Evolutionary conservation across 2,329 filamentous ascomycete species (phyloP).

Genomic region (Phyllosticta citribraziliensis): DNA sequence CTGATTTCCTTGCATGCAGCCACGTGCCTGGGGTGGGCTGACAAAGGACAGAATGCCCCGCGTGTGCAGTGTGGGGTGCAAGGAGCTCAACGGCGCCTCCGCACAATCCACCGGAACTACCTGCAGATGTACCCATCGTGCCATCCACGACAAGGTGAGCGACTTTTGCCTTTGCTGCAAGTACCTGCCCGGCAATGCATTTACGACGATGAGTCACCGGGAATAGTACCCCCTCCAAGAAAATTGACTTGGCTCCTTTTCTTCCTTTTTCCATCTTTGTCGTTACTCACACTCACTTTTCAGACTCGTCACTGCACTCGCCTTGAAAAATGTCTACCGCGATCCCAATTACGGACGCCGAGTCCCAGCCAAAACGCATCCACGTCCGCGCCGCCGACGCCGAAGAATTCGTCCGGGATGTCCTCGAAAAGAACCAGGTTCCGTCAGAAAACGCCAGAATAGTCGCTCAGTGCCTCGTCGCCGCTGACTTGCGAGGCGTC

Average conservation of each 20-base stretch:
- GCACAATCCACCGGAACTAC: not conserved
- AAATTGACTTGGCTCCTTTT: not conserved
- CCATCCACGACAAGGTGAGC: not conserved
- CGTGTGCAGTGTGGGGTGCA: not conserved
- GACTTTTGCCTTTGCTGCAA: not conserved
- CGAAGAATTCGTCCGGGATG: conserved; percentile 38
- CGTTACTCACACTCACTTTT: not conserved
- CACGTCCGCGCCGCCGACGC: conserved; percentile 19
- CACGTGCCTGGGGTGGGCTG: not conserved
- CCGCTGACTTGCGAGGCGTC: conserved; percentile 67
- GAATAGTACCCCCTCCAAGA: not conserved
- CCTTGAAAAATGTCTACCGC: not conserved
- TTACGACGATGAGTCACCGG: not conserved
- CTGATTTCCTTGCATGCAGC: not conserved
- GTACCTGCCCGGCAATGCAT: not conserved
- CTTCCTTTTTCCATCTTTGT: not conserved
- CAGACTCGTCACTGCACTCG: not conserved
- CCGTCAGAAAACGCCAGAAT: conserved; percentile 48
- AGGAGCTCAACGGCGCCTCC: not conserved
- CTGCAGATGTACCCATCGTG: not conserved
- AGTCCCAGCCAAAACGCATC: conserved; percentile 13
- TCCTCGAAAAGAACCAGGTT: conserved; percentile 52
- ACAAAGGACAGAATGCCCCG: not conserved
- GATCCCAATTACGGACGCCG: not conserved
- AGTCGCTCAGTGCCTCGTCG: conserved; percentile 58